These are phyloP conservation scores for Carex kokanica DNA, from an alignment of 176 grass and related monocot species.

Conservation along the genomic window DNA sequence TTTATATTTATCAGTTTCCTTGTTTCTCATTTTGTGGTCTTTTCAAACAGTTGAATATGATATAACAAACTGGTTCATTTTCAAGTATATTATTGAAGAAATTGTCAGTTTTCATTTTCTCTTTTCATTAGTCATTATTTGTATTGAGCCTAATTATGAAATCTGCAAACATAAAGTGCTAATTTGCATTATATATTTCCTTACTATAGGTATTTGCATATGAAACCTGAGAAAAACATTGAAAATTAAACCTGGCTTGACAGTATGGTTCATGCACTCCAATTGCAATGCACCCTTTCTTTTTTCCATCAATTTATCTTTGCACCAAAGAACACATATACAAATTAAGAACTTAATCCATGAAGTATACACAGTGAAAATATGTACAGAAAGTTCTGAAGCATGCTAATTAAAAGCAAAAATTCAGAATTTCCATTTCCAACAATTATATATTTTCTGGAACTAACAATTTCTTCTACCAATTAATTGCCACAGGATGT, in stretches of 20 bases:
- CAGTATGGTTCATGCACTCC: too few species aligned
- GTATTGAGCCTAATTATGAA: background rate
- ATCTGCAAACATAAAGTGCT: background rate
- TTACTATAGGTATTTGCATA: background rate
- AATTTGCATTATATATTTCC: background rate
- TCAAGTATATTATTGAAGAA: too few species aligned
- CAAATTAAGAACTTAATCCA: too few species aligned
- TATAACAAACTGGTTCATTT: too few species aligned
- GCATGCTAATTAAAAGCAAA: background rate
- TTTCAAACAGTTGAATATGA: too few species aligned
- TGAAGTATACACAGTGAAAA: too few species aligned
- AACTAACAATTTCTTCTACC: background rate
- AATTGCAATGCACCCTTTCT: too few species aligned
- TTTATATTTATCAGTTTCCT: background rate
- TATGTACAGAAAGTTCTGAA: background rate
- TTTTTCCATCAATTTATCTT: too few species aligned
- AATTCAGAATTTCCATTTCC: background rate
- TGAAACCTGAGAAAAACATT: background rate
- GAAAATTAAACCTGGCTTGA: too few species aligned
- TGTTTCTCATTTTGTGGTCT: background rate
- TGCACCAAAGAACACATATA: too few species aligned
- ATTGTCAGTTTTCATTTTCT: too few species aligned
- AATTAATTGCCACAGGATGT: conserved; percentile 42
- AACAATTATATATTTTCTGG: background rate
- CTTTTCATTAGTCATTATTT: too few species aligned